phyloP scores from a whole-genome alignment of 352 stramenopile genomes.

The Phytophthora nicotianae region DNA sequence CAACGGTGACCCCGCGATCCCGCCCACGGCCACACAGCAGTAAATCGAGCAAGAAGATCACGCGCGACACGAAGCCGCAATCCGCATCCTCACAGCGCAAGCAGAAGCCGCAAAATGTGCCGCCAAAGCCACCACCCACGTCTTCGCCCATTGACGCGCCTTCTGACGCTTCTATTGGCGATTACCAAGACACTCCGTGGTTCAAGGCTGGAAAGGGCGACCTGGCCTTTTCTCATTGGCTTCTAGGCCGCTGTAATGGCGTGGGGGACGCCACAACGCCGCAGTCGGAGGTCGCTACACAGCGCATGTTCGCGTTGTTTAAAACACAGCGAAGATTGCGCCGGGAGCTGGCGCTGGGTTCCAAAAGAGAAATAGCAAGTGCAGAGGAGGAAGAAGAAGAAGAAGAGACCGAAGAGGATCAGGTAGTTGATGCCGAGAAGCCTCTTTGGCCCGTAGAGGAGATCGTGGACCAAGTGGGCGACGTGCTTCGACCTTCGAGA shows the following conservation, averaged over 20 bases:
- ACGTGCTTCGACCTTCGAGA: slow-evolving; percentile 39
- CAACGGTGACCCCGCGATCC: neutral
- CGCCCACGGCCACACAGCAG: neutral
- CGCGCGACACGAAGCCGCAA: slow-evolving; percentile 5
- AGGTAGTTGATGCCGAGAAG: slow-evolving; percentile 17
- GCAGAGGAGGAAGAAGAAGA: slow-evolving; percentile 20
- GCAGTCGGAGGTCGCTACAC: slow-evolving; percentile 23
- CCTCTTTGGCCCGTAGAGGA: slow-evolving; percentile 32
- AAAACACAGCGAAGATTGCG: slow-evolving; percentile 53
- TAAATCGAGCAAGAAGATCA: slow-evolving; percentile 8
- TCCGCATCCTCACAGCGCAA: slow-evolving; percentile 15
- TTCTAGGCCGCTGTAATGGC: slow-evolving; percentile 59
- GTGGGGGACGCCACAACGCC: slow-evolving; percentile 44
- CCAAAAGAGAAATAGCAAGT: slow-evolving; percentile 13
- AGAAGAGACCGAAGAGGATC: slow-evolving; percentile 13
- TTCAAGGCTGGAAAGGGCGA: slow-evolving; percentile 50
- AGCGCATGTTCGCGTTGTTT: slow-evolving; percentile 52
- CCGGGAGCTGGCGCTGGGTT: slow-evolving; percentile 39
- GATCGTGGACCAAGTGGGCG: slow-evolving; percentile 42
- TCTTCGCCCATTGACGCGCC: neutral
- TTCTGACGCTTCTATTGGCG: slow-evolving; percentile 6
- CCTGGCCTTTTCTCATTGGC: slow-evolving; percentile 58
- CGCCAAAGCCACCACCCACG: slow-evolving; percentile 6
- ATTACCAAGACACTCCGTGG: slow-evolving; percentile 52
- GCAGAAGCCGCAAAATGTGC: slow-evolving; percentile 25